These are phyloP conservation scores for Yarrowia sp. DNA, from an alignment of 805 yeast species.

Conservation along the genomic window DNA sequence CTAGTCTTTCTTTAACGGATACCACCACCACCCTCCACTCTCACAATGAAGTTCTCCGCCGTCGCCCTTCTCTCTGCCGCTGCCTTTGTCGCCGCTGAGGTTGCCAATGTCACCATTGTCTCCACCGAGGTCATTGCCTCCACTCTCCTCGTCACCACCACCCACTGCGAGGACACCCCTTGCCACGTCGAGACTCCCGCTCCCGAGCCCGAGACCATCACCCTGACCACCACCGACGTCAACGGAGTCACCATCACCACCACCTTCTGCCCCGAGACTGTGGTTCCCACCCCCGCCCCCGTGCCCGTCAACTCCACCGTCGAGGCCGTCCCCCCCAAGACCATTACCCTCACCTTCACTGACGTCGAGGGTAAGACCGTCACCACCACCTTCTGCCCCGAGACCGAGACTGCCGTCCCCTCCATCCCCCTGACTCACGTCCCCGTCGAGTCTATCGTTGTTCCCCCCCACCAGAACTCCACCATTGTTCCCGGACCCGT, in stretches of 20 bases:
- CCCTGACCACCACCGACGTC: conserved; percentile 22
- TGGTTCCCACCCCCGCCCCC: conserved; percentile 17
- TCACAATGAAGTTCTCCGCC: conserved; percentile 19
- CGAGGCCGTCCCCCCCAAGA: conserved; percentile 11
- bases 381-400: conserved; percentile 25
- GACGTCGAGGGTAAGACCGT: conserved; percentile 23
- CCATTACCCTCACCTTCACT: conserved; percentile 22
- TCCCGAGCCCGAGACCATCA: conserved; percentile 19
- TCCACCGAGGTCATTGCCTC: conserved; percentile 1
- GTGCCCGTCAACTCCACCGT: conserved; percentile 12
- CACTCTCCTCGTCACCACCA: conserved; percentile 12
- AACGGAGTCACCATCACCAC: conserved; percentile 24
- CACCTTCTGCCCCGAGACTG: conserved; percentile 25
- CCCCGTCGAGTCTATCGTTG: neutral
- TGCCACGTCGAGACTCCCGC: conserved; percentile 20
- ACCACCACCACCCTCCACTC: neutral
- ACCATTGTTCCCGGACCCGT: conserved; percentile 7
- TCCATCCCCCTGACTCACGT: conserved; percentile 6
- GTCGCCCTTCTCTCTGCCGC: conserved; percentile 19
- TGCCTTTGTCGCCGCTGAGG: conserved; percentile 17
- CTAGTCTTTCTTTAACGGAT: conserved; percentile 25
- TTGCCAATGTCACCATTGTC: conserved; percentile 18
- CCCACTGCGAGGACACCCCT: conserved; percentile 23
- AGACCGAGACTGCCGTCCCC: conserved; percentile 24
- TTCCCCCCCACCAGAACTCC: conserved; percentile 20